Conservation (phyloP, 495 filamentous ascomycete genomes). For the Glutinoglossum americanum region DNA sequence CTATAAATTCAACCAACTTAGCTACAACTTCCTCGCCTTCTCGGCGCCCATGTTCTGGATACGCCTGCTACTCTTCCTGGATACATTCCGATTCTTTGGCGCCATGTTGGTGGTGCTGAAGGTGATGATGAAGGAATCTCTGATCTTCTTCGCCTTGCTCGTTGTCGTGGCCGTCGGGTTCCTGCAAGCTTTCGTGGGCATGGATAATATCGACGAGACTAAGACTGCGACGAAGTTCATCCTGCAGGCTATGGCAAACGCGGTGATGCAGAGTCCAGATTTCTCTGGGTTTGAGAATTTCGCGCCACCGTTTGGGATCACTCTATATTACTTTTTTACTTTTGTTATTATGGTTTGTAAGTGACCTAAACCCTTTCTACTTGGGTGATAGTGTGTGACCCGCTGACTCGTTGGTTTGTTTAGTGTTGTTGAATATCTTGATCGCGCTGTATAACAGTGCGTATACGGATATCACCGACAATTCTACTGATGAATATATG, state of each 20-base stretch:
- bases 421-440: constrained; percentile 72
- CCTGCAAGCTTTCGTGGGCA: constrained; percentile 82
- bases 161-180: constrained; percentile 74
- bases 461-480: constrained; percentile 87
- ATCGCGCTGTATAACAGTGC: constrained; percentile 94
- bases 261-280: constrained; percentile 73
- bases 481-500: constrained; percentile 87
- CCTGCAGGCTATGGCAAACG: constrained; percentile 74
- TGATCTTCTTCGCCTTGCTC: constrained; percentile 95
- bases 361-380: constrained; percentile 2
- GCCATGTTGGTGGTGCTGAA: constrained; percentile 93
- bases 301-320: constrained; percentile 59
- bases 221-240: constrained; percentile 45
- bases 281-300: constrained; percentile 72
- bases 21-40: constrained; percentile 85
- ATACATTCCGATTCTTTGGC: constrained; percentile 88
- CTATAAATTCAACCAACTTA: constrained; percentile 49
- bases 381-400: constrained; percentile 1
- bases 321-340: constrained; percentile 87
- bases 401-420: constrained; percentile 7
- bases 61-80: constrained; percentile 78
- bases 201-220: constrained; percentile 62
- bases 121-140: constrained; percentile 97
- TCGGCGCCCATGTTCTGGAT: constrained; percentile 93
- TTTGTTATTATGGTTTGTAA: constrained; percentile 79